Conservation (phyloP, 2,329 filamentous ascomycete species). For the Claviceps sp. region DNA sequence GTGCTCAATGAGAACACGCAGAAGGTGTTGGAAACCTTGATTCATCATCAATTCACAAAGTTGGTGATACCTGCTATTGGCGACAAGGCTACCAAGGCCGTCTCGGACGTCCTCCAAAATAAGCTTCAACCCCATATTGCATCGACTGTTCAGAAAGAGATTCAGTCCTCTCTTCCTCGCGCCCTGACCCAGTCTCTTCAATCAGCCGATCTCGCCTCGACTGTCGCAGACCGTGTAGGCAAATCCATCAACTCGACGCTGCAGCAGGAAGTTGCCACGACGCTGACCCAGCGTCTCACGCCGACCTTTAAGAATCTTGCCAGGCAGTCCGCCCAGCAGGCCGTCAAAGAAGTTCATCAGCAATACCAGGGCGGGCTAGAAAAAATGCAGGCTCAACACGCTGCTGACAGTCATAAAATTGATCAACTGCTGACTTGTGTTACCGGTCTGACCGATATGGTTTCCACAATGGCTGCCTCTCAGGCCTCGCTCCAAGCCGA, state of each 20-base stretch:
- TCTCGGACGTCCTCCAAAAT: slow-evolving; percentile 58
- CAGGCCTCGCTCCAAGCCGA: slow-evolving; percentile 57
- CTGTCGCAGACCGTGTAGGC: slow-evolving; percentile 55
- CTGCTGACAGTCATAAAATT: slow-evolving; percentile 49
- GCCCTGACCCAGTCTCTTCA: slow-evolving; percentile 43
- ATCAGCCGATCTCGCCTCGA: slow-evolving; percentile 58
- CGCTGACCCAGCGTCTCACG: slow-evolving; percentile 49
- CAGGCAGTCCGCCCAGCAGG: slow-evolving; percentile 51
- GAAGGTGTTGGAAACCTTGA: slow-evolving; percentile 63
- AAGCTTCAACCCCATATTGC: slow-evolving; percentile 54
- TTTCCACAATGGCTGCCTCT: slow-evolving; percentile 54
- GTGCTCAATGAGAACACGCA: slow-evolving; percentile 51
- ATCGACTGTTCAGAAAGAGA: slow-evolving; percentile 56
- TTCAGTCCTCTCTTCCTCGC: slow-evolving; percentile 57
- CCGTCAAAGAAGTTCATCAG: slow-evolving; percentile 55
- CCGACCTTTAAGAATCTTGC: slow-evolving; percentile 54
- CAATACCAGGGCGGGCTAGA: slow-evolving; percentile 39
- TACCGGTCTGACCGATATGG: slow-evolving; percentile 51
- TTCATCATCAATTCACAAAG: slow-evolving; percentile 61
- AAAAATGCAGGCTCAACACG: slow-evolving; percentile 35
- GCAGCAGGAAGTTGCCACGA: slow-evolving; percentile 52
- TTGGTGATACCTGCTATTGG: slow-evolving; percentile 64
- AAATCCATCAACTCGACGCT: slow-evolving; percentile 53
- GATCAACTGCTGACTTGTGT: slow-evolving; percentile 58
- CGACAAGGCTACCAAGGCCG: slow-evolving; percentile 49